Base-by-base conservation (phyloP, 768 basidiomycete genomes). In the Glaciozyma martinii region DNA sequence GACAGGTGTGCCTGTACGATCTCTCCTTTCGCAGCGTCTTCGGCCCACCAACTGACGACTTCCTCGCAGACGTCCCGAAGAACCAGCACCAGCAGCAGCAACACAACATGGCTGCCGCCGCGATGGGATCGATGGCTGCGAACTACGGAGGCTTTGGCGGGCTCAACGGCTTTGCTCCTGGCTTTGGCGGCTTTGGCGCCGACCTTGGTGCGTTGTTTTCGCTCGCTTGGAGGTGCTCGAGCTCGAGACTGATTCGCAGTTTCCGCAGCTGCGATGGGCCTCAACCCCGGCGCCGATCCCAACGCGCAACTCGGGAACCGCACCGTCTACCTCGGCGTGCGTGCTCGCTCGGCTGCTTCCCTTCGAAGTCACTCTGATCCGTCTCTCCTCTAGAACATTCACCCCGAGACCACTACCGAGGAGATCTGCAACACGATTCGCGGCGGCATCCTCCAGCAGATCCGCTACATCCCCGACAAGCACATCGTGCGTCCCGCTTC, bases 361-460 rank as follows among this genome's bases (percentile, higher is more conserved):
- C 13, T 32, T 46, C 43, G 27, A 56, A 43, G 1, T 16, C 10
- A 13, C n/a, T n/a, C 42, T 59, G 44, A 59, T 29, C 40, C 16
- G 10, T 3, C 27, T 21, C 7, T 33, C 43, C 5, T 18, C 29
- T 62, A 73, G 71, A 94, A 94, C 76, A 90, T 99, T 63, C 91
- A 94, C 75, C 92, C 93, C 3, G 95, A 98, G 79, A 95, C 91
- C 23, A 87, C 86, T 21, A 82, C 88, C 3, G 94, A 98, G 77
- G 95, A 98, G 75, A 79, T 98, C 69, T 98, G 94, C 79, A 98
- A 98, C 72, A 86, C 90, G 37, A 87, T 99, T 66, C 84, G 95
- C 57, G 95, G 94, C n/a, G 95, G 95, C 55, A 89, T 95, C 67
- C 78, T 99, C 58, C 90, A 97, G 79, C 91, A 90, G 77, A 85